These are phyloP conservation scores for Monilinia fructicola DNA, from an alignment of 2,329 filamentous ascomycete species.

Conservation along the genomic window DNA sequence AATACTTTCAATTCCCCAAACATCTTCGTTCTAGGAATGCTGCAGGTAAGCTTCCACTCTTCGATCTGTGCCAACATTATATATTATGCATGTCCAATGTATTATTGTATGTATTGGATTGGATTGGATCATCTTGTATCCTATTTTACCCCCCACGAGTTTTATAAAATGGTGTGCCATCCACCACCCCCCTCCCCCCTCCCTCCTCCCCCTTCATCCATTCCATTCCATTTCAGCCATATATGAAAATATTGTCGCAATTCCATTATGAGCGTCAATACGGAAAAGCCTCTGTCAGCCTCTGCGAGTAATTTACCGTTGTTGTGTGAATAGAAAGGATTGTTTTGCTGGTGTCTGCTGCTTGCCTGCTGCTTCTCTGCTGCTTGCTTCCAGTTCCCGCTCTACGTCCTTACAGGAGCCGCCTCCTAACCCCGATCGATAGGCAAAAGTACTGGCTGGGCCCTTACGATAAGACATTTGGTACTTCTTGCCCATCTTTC, in stretches of 20 bases:
- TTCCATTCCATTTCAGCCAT: background rate
- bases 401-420: conserved; percentile 12
- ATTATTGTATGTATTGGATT: background rate
- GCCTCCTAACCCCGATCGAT: conserved; percentile 23
- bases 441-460: conserved; percentile 6
- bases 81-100: conserved; percentile 7
- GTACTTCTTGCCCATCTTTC: conserved; percentile 3
- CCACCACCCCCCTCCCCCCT: background rate
- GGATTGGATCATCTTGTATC: background rate
- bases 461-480: conserved; percentile 21
- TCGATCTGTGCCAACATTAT: conserved; percentile 15
- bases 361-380: too few species aligned
- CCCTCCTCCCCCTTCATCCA: background rate
- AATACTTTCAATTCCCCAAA: background rate
- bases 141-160: conserved; percentile 8
- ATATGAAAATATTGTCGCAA: background rate
- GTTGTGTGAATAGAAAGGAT: background rate
- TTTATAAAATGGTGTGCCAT: conserved; percentile 15
- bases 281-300: background rate
- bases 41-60: conserved; percentile 38
- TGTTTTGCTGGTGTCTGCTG: background rate
- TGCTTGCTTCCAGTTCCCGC: too few species aligned
- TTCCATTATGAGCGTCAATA: background rate
- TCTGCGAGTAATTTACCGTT: background rate
- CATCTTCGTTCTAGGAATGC: conserved; percentile 36